These are phyloP conservation scores for Candida saitoana DNA, from an alignment of 805 yeast genomes.

Conservation along the genomic window DNA sequence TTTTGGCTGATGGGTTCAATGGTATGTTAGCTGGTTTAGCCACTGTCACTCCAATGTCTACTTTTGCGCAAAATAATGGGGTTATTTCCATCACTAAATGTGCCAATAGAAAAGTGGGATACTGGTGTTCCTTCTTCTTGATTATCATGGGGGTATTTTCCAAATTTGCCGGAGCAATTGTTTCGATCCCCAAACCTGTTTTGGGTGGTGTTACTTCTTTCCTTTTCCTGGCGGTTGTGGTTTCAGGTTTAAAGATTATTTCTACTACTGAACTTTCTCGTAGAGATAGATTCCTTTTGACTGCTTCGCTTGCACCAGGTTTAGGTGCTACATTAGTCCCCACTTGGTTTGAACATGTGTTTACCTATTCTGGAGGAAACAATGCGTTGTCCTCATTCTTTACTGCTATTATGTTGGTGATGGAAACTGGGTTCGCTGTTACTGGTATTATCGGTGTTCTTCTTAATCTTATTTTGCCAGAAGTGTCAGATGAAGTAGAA, in stretches of 20 bases:
- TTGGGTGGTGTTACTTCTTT: constrained; percentile 88
- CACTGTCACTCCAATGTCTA: constrained; percentile 86
- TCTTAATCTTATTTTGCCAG: constrained; percentile 60
- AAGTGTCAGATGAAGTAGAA: constrained; percentile 48
- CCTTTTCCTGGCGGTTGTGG: constrained; percentile 71
- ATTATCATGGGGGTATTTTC: constrained; percentile 84
- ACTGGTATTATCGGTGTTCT: constrained; percentile 63
- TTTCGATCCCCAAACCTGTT: constrained; percentile 45
- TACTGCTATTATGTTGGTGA: constrained; percentile 63
- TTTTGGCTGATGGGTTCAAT: constrained; percentile 82
- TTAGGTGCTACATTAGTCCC: constrained; percentile 64
- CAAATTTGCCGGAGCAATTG: constrained; percentile 85
- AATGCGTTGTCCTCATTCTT: constrained; percentile 54
- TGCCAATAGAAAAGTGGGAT: constrained; percentile 79
- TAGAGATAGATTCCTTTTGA: constrained; percentile 68
- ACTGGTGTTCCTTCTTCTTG: constrained; percentile 76
- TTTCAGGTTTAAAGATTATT: constrained; percentile 67
- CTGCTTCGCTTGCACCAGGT: constrained; percentile 63
- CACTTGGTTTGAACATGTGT: constrained; percentile 59
- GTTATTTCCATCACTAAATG: constrained; percentile 89
- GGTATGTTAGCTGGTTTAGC: constrained; percentile 72
- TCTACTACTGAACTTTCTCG: constrained; percentile 60
- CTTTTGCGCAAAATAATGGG: constrained; percentile 95
- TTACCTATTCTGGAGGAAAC: constrained; percentile 65
- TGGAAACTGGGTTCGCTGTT: constrained; percentile 72